Evolutionary conservation across 371 early-diverging fungal species (phyloP), one percentile per base, ranked within the genome.

Genomic region (Syncephalastrum racemosum): DNA sequence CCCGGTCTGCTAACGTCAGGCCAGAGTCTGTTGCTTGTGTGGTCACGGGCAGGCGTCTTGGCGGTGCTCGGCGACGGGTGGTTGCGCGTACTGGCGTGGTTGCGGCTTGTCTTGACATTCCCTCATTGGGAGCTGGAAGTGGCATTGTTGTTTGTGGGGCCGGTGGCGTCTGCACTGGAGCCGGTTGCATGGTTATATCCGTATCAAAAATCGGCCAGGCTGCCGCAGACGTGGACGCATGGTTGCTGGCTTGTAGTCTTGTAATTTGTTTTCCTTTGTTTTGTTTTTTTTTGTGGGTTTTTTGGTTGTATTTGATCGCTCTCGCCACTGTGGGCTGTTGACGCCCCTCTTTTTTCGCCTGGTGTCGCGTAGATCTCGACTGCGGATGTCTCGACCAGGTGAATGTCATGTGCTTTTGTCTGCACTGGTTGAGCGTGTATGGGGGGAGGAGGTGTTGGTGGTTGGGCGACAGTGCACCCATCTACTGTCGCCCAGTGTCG

Each of bases 401-500:
- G n/a, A n/a, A n/a, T n/a, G n/a, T n/a, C n/a, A n/a, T n/a, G n/a
- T 41, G 5, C 53, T 31, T 22, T 52, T 52, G 13, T 52, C 13
- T 4, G 53, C 53, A 40, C 41, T 52, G 20, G 12, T 52, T 13
- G 4, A 52, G 19, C n/a, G 50, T 19, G 14, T 50, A 6, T 13
- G 27, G 24, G 14, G 50, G 27, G 12, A 23, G 53, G 41, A 19
- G 41, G 5, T 41, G 31, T 52, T n/a, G 5, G 6, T 8, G 31
- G 13, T 7, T 27, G 53, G 53, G 13, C 53, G 19, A 5, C 39
- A 52, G 53, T 22, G 8, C 8, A 36, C 41, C 41, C 41, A 4
- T 20, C 23, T 39, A 52, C 53, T 52, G 53, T 14, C 39, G 53
- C 40, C 53, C 53, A 39, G 6, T 20, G 8, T 23, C 53, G 12